phyloP scores from a whole-genome alignment of 345 rosid genomes.

The Eucalyptus pauciflora region DNA sequence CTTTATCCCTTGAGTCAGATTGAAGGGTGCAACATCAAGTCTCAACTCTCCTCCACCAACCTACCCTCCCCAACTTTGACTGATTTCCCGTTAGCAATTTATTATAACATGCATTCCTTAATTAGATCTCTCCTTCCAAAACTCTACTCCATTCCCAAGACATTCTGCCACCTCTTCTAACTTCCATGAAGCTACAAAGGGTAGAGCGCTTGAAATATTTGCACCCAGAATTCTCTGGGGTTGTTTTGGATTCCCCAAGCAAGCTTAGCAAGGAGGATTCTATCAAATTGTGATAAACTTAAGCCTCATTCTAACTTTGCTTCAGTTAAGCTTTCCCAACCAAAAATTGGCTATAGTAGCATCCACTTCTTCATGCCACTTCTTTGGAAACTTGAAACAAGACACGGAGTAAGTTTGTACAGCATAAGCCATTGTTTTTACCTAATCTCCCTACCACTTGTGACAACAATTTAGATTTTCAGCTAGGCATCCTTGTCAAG shows the following conservation, averaged over 20 bases:
- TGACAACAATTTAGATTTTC: too few relatives aligned
- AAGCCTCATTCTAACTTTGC: too few relatives aligned
- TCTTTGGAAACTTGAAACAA: neutral
- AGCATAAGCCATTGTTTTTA: neutral
- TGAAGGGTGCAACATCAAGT: too few relatives aligned
- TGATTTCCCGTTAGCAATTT: neutral
- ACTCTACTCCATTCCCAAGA: neutral
- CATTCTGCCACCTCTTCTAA: neutral
- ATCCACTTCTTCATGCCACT: neutral
- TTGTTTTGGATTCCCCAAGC: too few relatives aligned
- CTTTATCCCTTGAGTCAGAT: too few relatives aligned
- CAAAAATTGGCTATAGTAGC: too few relatives aligned
- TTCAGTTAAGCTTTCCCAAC: too few relatives aligned
- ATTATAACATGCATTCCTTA: neutral
- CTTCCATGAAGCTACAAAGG: neutral
- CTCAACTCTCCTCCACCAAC: too few relatives aligned
- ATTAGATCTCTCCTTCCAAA: neutral
- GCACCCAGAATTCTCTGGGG: too few relatives aligned
- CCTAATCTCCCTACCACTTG: neutral
- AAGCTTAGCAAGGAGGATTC: too few relatives aligned
- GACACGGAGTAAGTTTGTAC: neutral
- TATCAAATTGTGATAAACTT: too few relatives aligned
- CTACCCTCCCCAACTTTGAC: neutral
- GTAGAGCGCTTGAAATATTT: neutral
- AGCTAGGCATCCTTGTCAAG: too few relatives aligned